Conservation (phyloP, 2,329 filamentous ascomycete genomes). For the Mollisia scopiformis region DNA sequence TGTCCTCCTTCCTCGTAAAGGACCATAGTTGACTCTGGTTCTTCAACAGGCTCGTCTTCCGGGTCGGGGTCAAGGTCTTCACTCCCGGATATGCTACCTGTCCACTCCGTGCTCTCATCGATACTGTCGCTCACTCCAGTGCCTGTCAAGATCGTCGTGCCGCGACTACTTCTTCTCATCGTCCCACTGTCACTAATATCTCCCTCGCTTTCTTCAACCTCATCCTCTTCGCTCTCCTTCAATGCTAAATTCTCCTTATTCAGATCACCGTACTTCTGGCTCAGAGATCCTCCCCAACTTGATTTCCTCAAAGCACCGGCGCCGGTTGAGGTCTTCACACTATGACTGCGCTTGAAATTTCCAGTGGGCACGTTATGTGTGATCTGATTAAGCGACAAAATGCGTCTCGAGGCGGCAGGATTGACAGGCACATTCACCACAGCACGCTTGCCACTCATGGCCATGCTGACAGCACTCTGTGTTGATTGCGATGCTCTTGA, state of each 20-base stretch:
- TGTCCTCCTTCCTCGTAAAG: slow-evolving; percentile 29
- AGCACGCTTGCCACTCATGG: slow-evolving; percentile 48
- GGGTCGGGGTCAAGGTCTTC: slow-evolving; percentile 11
- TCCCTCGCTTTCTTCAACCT: slow-evolving; percentile 24
- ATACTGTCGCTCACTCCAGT: slow-evolving; percentile 25
- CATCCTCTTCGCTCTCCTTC: slow-evolving; percentile 62
- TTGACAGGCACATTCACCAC: slow-evolving; percentile 37
- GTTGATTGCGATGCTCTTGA: slow-evolving; percentile 33
- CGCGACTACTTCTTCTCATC: slow-evolving; percentile 36
- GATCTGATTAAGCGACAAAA: slow-evolving; percentile 90
- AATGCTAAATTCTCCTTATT: slow-evolving; percentile 67
- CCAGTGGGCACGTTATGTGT: slow-evolving; percentile 68
- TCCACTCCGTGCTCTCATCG: slow-evolving; percentile 36
- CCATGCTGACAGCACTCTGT: slow-evolving; percentile 55
- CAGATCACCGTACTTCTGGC: slow-evolving; percentile 49
- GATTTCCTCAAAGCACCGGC: slow-evolving; percentile 61
- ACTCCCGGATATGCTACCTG: slow-evolving; percentile 32
- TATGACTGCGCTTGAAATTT: slow-evolving; percentile 76
- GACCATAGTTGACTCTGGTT: slow-evolving; percentile 16
- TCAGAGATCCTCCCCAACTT: slow-evolving; percentile 64
- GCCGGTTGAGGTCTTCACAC: slow-evolving; percentile 65
- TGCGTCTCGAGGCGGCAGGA: slow-evolving; percentile 68
- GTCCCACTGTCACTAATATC: slow-evolving; percentile 31
- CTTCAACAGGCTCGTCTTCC: slow-evolving; percentile 10
- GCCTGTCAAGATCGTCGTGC: slow-evolving; percentile 33